Percentiles rank a stretch among this genome's conserved stretches.
phyloP scores from a whole-genome alignment of 1,284 basidiomycete genomes.

The Ustilago tritici region DNA sequence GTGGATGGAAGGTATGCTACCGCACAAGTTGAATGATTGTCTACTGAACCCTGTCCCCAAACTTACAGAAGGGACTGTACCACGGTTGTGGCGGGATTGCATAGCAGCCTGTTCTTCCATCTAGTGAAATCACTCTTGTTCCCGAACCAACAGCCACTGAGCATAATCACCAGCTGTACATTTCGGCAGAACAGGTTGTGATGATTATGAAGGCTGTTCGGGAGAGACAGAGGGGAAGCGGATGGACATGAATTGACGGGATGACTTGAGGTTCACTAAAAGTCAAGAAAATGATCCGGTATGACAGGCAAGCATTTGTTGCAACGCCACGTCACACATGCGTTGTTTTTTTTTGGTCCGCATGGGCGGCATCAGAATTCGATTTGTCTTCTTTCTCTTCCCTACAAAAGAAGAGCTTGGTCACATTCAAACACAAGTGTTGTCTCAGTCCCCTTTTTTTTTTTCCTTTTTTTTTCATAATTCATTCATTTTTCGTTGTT shows the following conservation, averaged over 20 bases:
- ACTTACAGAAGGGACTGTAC: too few relatives aligned
- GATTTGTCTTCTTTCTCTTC: neutral
- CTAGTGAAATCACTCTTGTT: neutral
- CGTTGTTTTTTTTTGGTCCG: neutral
- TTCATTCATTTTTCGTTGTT: too few relatives aligned
- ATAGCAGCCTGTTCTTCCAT: too few relatives aligned
- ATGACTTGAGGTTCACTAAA: neutral
- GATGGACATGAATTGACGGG: neutral
- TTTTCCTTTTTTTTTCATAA: too few relatives aligned
- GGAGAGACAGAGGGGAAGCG: neutral
- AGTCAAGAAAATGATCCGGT: neutral
- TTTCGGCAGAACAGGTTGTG: too few relatives aligned
- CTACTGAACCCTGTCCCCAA: too few relatives aligned
- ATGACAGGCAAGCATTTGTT: constrained; percentile 1
- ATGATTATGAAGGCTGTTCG: neutral
- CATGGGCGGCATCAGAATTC: neutral
- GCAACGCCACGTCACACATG: neutral
- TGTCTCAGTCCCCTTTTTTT: too few relatives aligned
- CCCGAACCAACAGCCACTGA: neutral
- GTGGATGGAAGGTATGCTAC: too few relatives aligned
- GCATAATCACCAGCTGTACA: too few relatives aligned
- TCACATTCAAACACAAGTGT: too few relatives aligned
- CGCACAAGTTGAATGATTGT: too few relatives aligned
- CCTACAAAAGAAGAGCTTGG: too few relatives aligned
- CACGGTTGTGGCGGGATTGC: neutral